phyloP scores from a whole-genome alignment of 2,329 filamentous ascomycete species.

The Escovopsis sp. region DNA sequence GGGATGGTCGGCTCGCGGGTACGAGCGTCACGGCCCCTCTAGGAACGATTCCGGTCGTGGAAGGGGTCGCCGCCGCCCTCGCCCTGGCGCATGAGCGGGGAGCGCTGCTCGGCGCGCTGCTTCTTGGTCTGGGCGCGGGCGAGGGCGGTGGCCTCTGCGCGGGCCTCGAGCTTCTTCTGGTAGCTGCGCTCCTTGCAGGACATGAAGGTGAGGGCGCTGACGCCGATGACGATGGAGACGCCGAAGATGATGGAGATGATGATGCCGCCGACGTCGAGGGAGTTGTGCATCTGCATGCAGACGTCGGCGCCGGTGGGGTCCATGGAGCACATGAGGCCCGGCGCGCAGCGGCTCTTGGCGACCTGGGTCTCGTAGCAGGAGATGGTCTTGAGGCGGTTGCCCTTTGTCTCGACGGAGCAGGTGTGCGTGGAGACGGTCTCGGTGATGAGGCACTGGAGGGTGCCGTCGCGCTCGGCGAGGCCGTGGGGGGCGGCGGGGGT shows the following conservation, averaged over 20 bases:
- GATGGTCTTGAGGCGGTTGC: constrained; percentile 18
- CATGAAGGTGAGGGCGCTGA: constrained; percentile 30
- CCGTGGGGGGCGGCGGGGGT: constrained; percentile 8
- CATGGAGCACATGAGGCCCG: constrained; percentile 29
- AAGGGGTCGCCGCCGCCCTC: constrained; percentile 20
- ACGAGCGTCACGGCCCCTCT: constrained; percentile 8
- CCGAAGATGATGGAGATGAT: constrained; percentile 35
- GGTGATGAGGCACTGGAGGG: constrained; percentile 22
- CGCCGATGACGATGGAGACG: constrained; percentile 21
- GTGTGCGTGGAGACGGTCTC: constrained; percentile 18
- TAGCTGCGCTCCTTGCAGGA: constrained; percentile 36
- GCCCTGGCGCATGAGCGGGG: constrained; percentile 23
- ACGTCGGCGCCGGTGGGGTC: constrained; percentile 21
- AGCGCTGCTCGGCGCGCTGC: constrained; percentile 20
- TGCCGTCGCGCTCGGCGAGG: constrained; percentile 6
- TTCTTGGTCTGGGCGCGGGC: constrained; percentile 33
- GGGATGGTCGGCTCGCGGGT: constrained; percentile 2
- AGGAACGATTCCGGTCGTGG: constrained; percentile 20
- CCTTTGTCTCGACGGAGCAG: constrained; percentile 26
- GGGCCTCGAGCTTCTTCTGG: constrained; percentile 28
- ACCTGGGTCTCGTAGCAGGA: constrained; percentile 25
- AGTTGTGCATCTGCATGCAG: constrained; percentile 26
- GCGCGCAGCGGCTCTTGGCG: constrained; percentile 25
- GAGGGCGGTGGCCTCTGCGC: constrained; percentile 35
- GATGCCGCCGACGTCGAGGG: constrained; percentile 28